Percentiles rank a stretch among this genome's conserved stretches.
These are phyloP conservation scores for Arthrobotrys pseudoclavata DNA, from an alignment of 2,329 filamentous ascomycete species.

Conservation along the genomic window DNA sequence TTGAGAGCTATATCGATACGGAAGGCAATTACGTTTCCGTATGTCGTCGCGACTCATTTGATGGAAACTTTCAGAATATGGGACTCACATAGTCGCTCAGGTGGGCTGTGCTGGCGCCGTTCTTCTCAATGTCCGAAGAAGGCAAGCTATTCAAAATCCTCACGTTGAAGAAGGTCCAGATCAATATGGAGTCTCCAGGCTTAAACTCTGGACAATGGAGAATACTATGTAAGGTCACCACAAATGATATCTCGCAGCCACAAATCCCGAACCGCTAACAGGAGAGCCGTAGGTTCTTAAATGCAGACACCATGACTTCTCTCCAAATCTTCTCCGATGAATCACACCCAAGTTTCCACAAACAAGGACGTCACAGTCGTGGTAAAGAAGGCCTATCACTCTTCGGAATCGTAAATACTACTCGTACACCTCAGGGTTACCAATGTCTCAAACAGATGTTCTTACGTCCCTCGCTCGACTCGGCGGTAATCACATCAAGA, in stretches of 20 bases:
- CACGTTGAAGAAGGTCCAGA: conserved; percentile 72
- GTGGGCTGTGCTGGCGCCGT: conserved; percentile 90
- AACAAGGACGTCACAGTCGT: conserved; percentile 77
- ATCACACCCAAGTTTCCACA: conserved; percentile 83
- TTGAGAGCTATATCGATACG: conserved; percentile 77
- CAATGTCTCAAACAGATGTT: conserved; percentile 81
- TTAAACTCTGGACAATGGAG: conserved; percentile 81
- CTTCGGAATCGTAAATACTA: conserved; percentile 69
- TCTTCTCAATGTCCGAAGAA: conserved; percentile 81
- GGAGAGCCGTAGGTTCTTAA: conserved; percentile 78
- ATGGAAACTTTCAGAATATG: conserved; percentile 1
- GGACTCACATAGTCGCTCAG: conserved; percentile 61
- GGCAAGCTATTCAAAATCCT: conserved; percentile 74
- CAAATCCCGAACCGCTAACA: not conserved
- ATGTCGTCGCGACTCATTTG: conserved; percentile 70
- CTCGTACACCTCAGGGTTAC: conserved; percentile 81
- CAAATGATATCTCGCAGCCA: not conserved
- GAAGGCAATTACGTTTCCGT: conserved; percentile 71
- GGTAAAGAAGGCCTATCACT: conserved; percentile 87
- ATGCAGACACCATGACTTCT: conserved; percentile 81
- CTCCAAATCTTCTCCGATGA: conserved; percentile 89
- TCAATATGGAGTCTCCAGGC: conserved; percentile 73
- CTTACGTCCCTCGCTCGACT: conserved; percentile 79
- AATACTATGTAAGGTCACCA: conserved; percentile 71
- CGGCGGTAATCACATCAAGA: conserved; percentile 77